phyloP scores from a whole-genome alignment of 2,329 filamentous ascomycete genomes.

The Fusarium bulbicola region DNA sequence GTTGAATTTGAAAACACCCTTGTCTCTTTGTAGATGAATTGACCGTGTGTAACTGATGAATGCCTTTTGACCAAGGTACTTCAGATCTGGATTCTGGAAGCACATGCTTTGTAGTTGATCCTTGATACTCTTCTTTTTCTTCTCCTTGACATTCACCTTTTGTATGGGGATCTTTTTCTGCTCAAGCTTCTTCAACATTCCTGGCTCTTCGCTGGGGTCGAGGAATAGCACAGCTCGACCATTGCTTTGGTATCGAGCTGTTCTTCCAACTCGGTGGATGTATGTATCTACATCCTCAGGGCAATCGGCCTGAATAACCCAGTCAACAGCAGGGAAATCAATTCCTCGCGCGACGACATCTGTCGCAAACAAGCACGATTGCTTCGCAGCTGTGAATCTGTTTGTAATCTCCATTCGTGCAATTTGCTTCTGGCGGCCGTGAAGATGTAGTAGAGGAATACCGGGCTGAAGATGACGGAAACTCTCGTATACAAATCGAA shows the following conservation, averaged over 20 bases:
- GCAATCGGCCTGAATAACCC: conserved; percentile 98
- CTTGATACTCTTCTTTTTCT: conserved; percentile 88
- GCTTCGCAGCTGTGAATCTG: conserved; percentile 81
- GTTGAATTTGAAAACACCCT: conserved; percentile 87
- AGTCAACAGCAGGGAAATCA: conserved; percentile 96
- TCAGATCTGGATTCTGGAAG: conserved; percentile 92
- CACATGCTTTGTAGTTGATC: conserved; percentile 92
- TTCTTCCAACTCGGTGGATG: conserved; percentile 94
- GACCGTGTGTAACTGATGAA: conserved; percentile 92
- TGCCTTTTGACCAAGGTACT: conserved; percentile 95
- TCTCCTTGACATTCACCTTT: conserved; percentile 84
- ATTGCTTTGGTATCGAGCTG: conserved; percentile 89
- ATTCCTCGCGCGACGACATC: conserved; percentile 94
- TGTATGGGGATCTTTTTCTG: conserved; percentile 91
- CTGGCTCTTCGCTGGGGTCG: conserved; percentile 89
- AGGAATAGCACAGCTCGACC: conserved; percentile 91
- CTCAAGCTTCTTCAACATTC: conserved; percentile 87
- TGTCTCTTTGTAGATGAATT: conserved; percentile 88
- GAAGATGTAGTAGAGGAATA: conserved; percentile 90
- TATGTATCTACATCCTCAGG: conserved; percentile 98
- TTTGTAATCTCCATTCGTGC: conserved; percentile 88
- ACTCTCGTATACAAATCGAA: conserved; percentile 93
- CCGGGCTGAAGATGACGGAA: conserved; percentile 94
- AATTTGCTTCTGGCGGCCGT: conserved; percentile 92
- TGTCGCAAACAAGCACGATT: conserved; percentile 91